These are phyloP conservation scores for Zymoseptoria passerinii DNA, from an alignment of 2,329 filamentous ascomycete genomes.

Conservation along the genomic window DNA sequence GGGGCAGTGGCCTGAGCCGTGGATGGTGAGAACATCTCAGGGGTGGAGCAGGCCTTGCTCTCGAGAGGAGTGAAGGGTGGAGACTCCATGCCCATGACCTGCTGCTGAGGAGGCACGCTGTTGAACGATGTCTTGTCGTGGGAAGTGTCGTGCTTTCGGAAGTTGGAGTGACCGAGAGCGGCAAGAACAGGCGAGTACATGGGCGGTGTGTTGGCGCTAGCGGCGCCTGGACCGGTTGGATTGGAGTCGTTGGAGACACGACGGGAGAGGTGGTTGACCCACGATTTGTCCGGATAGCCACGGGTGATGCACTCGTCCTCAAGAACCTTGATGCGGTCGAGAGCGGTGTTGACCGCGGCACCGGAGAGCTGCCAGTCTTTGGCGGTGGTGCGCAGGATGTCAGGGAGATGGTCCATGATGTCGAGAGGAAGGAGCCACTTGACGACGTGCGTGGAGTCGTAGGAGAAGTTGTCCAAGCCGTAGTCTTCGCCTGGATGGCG, in stretches of 20 bases:
- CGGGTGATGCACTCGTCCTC: conserved; percentile 27
- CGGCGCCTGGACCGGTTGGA: not conserved
- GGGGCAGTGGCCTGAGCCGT: conserved; percentile 4
- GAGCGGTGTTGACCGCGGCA: conserved; percentile 38
- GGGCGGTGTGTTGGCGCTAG: conserved; percentile 7
- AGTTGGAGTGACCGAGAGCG: not conserved
- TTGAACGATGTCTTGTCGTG: conserved; percentile 8
- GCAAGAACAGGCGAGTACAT: conserved; percentile 14
- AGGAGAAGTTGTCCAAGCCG: conserved; percentile 27
- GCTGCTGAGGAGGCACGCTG: conserved; percentile 4
- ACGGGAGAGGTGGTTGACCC: conserved; percentile 10
- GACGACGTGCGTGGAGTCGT: conserved; percentile 30
- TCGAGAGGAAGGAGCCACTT: conserved; percentile 33
- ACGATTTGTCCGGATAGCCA: conserved; percentile 23
- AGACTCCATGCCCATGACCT: conserved; percentile 22
- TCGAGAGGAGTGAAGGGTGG: conserved; percentile 28
- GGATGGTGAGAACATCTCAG: conserved; percentile 7
- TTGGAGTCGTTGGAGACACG: conserved; percentile 7
- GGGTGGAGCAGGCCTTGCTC: conserved; percentile 15
- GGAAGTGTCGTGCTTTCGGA: not conserved
- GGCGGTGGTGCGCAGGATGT: conserved; percentile 27
- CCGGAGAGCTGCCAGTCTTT: conserved; percentile 36
- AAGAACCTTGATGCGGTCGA: conserved; percentile 29
- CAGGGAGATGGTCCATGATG: conserved; percentile 32
- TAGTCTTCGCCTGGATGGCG: conserved; percentile 18